Evolutionary conservation across 495 filamentous ascomycete genomes (phyloP).

Genomic region (Penicillium arizonense): DNA sequence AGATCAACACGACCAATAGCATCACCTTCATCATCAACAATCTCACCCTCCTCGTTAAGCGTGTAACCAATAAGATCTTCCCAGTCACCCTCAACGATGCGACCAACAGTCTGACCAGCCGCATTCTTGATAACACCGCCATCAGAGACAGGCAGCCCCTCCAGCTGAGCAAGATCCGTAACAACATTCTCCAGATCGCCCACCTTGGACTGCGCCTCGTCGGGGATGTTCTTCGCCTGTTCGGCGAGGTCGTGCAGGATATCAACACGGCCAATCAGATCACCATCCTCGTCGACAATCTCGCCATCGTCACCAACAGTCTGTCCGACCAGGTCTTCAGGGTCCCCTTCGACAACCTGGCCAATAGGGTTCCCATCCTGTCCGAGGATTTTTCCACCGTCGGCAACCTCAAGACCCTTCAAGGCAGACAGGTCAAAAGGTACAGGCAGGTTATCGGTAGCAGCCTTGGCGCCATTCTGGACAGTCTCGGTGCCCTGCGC

Average conservation of each 20-base stretch:
- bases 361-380: conserved; percentile 38
- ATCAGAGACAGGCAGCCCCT: conserved; percentile 55
- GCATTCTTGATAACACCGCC: conserved; percentile 55
- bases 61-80: conserved; percentile 59
- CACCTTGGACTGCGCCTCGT: conserved; percentile 18
- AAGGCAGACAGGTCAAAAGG: conserved; percentile 62
- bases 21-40: conserved; percentile 64
- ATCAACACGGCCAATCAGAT: conserved; percentile 47
- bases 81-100: conserved; percentile 58
- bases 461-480: conserved; percentile 23
- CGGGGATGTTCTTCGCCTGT: conserved; percentile 22
- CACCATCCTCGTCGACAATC: conserved; percentile 50
- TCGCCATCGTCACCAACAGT: conserved; percentile 55
- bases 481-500: conserved; percentile 25
- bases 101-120: conserved; percentile 55
- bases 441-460: conserved; percentile 22
- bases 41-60: conserved; percentile 61
- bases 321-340: conserved; percentile 43
- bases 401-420: conserved; percentile 61
- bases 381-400: conserved; percentile 41
- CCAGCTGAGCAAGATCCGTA: conserved; percentile 42
- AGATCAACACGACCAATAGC: conserved; percentile 57
- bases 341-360: conserved; percentile 40
- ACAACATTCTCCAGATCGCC: conserved; percentile 15
- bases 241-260: conserved; percentile 34